phyloP scores from a whole-genome alignment of 2,329 filamentous ascomycete genomes.

The Sclerotinia nivalis region DNA sequence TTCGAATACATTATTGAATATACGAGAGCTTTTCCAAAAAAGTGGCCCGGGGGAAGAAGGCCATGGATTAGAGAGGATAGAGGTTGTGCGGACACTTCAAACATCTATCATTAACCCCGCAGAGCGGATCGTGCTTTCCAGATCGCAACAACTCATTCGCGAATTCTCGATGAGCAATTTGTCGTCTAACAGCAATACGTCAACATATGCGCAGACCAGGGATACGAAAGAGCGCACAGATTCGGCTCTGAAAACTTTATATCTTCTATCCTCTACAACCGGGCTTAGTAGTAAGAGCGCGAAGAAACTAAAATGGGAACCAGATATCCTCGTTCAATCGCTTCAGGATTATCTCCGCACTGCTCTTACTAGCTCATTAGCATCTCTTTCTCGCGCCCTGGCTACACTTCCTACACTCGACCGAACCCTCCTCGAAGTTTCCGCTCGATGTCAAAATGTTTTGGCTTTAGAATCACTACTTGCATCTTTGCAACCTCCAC shows the following conservation, averaged over 20 bases:
- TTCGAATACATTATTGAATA: constrained; percentile 72
- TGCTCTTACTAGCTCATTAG: constrained; percentile 75
- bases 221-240: constrained; percentile 73
- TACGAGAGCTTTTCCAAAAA: constrained; percentile 71
- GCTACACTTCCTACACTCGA: constrained; percentile 81
- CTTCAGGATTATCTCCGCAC: constrained; percentile 82
- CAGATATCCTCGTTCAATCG: constrained; percentile 71
- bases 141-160: constrained; percentile 75
- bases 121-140: constrained; percentile 71
- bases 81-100: constrained; percentile 69
- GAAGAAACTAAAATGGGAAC: constrained; percentile 52
- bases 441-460: constrained; percentile 83
- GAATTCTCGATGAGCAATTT: constrained; percentile 76
- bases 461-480: constrained; percentile 83
- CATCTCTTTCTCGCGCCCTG: constrained; percentile 72
- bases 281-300: constrained; percentile 43
- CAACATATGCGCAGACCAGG: constrained; percentile 66
- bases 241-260: constrained; percentile 75
- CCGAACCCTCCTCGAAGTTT: constrained; percentile 77
- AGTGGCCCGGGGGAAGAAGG: constrained; percentile 73
- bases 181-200: constrained; percentile 47
- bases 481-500: constrained; percentile 63
- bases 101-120: constrained; percentile 68
- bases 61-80: constrained; percentile 71
- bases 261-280: constrained; percentile 72